Evolutionary conservation across 164 flowering plant species (phyloP), one percentile per base, ranked within the genome.

Genomic region (Vitis labrusca): DNA sequence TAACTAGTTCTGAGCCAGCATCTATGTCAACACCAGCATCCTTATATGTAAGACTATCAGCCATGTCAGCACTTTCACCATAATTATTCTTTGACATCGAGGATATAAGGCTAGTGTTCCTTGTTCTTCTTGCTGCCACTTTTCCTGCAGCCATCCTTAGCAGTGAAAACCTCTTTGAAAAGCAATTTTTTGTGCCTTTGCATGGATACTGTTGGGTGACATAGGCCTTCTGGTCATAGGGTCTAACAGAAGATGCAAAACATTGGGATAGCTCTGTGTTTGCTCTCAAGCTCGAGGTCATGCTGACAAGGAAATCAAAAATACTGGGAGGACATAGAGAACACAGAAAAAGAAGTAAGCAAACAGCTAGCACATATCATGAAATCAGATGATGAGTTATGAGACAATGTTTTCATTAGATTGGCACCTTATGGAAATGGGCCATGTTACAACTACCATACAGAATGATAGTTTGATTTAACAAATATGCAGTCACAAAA

Each of bases 11-110:
- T 0, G 97, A 69, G 15, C 98, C 98, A 58, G 98, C 97, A 83
- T 94, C 98, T 15, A 94, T 94, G 67, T 92, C 97, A 8, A 92
- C 98, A 50, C 98, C 98, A n/a, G 98, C 91, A 52, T 83, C 92
- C 73, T 91, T 91, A 59, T 92, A 92, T 2, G 94, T 92, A 32
- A 94, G 80, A 1, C 89, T 80, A 48, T 57, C 79, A 65, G 59
- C 59, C 30, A 19, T 55, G 3, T 60, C 61, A 6, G 50, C 19
- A 58, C 27, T 57, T 19, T 44, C 49, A 13, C 60, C 79, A 16
- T 56, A 12, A 6, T 53, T 62, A 1, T 5, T 66, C 59, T 62
- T 60, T 5, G 72, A 57, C 73, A 58, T 56, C n/a, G 78, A 71
- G 0, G 70, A 16, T 10, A 69, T 19, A 13, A 58, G 65, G 55